Conservation (phyloP, 2,329 filamentous ascomycete genomes). For the Fusarium sterilihyphosum region DNA sequence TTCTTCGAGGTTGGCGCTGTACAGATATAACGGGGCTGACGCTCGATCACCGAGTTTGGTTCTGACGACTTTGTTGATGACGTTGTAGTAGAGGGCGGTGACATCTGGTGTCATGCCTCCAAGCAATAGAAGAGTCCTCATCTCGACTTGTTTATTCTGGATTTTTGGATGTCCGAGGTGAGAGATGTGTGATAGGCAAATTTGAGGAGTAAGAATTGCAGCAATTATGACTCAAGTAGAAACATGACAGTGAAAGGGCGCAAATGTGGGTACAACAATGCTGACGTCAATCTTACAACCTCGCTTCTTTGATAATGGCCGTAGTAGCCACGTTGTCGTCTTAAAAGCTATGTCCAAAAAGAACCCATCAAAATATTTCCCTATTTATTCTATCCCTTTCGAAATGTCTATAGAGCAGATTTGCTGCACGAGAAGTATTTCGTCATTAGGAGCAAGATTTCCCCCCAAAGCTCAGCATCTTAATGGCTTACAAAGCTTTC, state of each 20-base stretch:
- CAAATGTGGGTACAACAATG: not conserved
- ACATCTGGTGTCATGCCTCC: constrained; percentile 7
- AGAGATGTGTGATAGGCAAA: no score
- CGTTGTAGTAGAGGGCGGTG: not conserved
- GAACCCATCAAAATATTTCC: accelerated
- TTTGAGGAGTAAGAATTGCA: not conserved
- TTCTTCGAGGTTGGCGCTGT: constrained; percentile 5
- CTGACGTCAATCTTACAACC: not conserved
- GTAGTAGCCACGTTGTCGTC: not conserved
- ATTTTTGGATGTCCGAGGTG: accelerated
- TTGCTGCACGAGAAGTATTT: not conserved
- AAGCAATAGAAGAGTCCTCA: not conserved
- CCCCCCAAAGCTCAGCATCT: no score
- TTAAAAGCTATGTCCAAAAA: not conserved
- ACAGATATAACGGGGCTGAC: not conserved
- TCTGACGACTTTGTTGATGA: not conserved
- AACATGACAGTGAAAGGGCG: not conserved
- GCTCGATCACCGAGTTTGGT: not conserved
- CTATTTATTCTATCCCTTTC: no score
- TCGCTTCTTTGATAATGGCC: not conserved
- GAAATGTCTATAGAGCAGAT: not conserved
- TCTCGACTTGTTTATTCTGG: accelerated
- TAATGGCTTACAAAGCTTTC: not conserved
- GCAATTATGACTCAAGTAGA: not conserved
- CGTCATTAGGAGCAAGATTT: not conserved